These are phyloP conservation scores for Clathrus columnatus DNA, from an alignment of 768 basidiomycete species.

Conservation along the genomic window DNA sequence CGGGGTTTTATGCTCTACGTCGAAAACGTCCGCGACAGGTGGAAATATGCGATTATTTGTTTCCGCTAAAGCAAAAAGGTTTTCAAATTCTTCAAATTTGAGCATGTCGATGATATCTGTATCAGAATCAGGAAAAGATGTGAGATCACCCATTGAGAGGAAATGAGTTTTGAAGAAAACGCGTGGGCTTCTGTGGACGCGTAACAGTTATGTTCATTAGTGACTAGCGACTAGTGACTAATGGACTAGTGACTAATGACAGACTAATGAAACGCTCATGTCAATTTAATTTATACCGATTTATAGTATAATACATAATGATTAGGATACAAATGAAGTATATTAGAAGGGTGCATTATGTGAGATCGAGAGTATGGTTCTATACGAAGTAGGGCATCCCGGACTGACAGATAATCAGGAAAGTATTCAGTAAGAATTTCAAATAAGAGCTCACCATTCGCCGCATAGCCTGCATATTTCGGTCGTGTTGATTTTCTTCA, in stretches of 20 bases:
- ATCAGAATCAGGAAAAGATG: background rate
- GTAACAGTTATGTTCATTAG: too few relatives aligned
- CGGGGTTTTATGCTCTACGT: too few relatives aligned
- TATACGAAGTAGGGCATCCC: slow-evolving; percentile 51
- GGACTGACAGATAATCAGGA: slow-evolving; percentile 25
- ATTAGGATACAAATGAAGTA: background rate
- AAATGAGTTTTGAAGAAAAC: background rate
- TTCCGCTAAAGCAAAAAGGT: too few relatives aligned
- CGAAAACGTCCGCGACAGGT: too few relatives aligned
- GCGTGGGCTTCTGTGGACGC: slow-evolving; percentile 7
- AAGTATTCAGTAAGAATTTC: background rate
- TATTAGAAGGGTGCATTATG: too few relatives aligned
- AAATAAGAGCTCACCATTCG: slow-evolving; percentile 48
- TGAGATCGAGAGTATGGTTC: background rate
- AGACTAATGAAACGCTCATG: too few relatives aligned
- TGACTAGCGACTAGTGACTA: too few relatives aligned
- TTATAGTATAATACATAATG: background rate
- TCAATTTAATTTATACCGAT: background rate
- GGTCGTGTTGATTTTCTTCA: slow-evolving; percentile 80
- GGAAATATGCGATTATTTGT: too few relatives aligned
- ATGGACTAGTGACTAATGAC: too few relatives aligned
- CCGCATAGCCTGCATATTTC: slow-evolving; percentile 59
- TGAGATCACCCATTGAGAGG: slow-evolving; percentile 1
- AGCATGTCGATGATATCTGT: slow-evolving; percentile 7
- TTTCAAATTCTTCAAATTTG: too few relatives aligned